A percentile compares a stretch with the other conserved stretches of the same genome.
Conservation (phyloP, 257 asterid species). For the Forsythia suspensa region DNA sequence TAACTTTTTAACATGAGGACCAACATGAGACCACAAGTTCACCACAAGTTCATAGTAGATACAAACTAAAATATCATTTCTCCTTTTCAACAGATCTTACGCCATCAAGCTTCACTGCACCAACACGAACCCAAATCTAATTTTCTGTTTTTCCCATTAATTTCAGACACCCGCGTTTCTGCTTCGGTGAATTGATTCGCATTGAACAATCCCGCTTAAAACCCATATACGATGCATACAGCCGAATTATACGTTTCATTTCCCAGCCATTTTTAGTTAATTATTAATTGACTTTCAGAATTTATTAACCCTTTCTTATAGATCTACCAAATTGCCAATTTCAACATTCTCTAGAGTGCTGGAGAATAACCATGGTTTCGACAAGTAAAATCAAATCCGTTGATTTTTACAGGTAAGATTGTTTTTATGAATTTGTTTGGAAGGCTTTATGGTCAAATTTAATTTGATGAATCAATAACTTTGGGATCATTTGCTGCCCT, state of each 20-base stretch:
- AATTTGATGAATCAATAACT: not conserved
- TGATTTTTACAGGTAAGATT: slow-evolving; percentile 56
- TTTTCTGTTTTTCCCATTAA: not conserved
- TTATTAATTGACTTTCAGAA: not conserved
- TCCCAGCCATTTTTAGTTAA: not conserved
- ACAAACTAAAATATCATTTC: too few relatives aligned
- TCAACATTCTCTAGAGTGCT: not conserved
- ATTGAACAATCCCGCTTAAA: not conserved
- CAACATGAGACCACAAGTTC: too few relatives aligned
- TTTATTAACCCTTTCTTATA: not conserved
- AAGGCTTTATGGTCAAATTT: not conserved
- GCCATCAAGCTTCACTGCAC: not conserved
- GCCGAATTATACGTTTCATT: not conserved
- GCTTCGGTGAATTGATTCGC: not conserved
- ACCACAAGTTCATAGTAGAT: too few relatives aligned
- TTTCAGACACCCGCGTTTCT: not conserved
- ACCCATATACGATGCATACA: not conserved
- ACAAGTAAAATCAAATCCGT: slow-evolving; percentile 57
- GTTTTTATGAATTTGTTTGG: not conserved
- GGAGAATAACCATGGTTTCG: slow-evolving; percentile 45
- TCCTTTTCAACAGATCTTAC: not conserved
- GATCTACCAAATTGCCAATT: not conserved
- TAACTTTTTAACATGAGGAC: too few relatives aligned
- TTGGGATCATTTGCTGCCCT: not conserved
- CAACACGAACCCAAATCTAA: not conserved